These are phyloP conservation scores for Carpinus fangiana DNA, from an alignment of 306 rosid species.

Conservation along the genomic window DNA sequence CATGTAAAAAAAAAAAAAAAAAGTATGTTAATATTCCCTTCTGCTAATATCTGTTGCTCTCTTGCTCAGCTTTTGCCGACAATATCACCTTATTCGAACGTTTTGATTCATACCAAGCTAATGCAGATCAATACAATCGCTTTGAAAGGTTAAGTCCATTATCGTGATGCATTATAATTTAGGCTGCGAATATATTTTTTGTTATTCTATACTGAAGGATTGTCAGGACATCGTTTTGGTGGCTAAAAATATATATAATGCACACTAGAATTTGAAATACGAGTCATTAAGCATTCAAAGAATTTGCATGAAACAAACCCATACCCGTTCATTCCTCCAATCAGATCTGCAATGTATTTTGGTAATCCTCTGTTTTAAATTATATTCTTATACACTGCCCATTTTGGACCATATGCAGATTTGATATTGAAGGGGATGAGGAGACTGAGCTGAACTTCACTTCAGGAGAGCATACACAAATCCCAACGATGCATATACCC, in stretches of 20 bases:
- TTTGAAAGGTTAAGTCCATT: constrained; percentile 61
- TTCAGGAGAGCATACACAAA: constrained; percentile 46
- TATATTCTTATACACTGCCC: background rate
- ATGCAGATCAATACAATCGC: constrained; percentile 40
- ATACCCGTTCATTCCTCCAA: background rate
- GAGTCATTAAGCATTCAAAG: background rate
- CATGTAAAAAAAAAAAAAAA: too few relatives aligned
- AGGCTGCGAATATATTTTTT: constrained; percentile 5
- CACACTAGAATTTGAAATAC: background rate
- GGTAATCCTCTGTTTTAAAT: constrained; percentile 9
- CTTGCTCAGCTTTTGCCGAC: constrained; percentile 57
- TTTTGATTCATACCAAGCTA: constrained; percentile 48
- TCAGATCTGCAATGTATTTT: background rate
- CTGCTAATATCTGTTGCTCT: constrained; percentile 28
- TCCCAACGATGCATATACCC: constrained; percentile 37
- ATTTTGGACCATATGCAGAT: constrained; percentile 46
- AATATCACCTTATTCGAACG: constrained; percentile 61
- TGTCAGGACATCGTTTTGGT: too few relatives aligned
- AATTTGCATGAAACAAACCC: background rate
- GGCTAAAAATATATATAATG: too few relatives aligned
- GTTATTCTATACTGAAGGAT: background rate
- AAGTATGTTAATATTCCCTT: background rate
- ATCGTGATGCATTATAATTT: constrained; percentile 8
- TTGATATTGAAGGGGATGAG: constrained; percentile 72
- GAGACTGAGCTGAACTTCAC: constrained; percentile 49